Base-by-base conservation (phyloP, 2,329 filamentous ascomycete species). In the Diaporthe sp. region DNA sequence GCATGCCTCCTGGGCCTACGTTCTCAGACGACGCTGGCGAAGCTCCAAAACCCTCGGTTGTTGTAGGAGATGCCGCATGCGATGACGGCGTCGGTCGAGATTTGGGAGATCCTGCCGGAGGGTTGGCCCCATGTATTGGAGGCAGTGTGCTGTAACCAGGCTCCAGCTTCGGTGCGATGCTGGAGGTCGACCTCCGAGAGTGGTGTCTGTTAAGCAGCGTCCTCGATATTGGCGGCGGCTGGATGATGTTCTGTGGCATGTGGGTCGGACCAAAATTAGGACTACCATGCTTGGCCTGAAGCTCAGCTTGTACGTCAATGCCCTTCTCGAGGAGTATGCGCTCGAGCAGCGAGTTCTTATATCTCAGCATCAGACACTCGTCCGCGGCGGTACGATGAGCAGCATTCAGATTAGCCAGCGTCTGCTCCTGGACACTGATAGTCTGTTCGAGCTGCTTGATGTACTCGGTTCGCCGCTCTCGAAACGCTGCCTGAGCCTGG, bases 401-500 rank as follows among this genome's bases (percentile, higher is more conserved):
- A 82, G 96, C 94, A 86, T 98, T 97, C 76, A 99, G 89, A 81
- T 92, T 98, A 80, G 97, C 94, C 74, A 98, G 89, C 80, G 95
- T 96, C 81, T 97, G 95, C 86, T 99, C 97, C 88, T 98, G 96
- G 80, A 97, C 94, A 82, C 97, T 96, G 85, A 99, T 98, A 74
- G 96, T 98, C 80, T 96, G 95, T 86, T 99, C 97, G 37, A 99
- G 91, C 85, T 99, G 97, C 87, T 98, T 98, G 87, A 99, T 99
- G 85, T 99, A 99, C 88, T 99, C 97, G 73, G 96, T 98, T 76
- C 97, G 93, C 79, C 97, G 94, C 86, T 99, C 97, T 80, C 97
- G 93, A 82, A 99, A 99, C 75, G 97, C 97, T 73, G 97, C 97
- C 86, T 99, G 97, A 65, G 97, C 97, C 87, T 98, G 97, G 80